Evolutionary conservation across 352 stramenopile genomes (phyloP).

Genomic region (Chrysophaeum taylorii): DNA sequence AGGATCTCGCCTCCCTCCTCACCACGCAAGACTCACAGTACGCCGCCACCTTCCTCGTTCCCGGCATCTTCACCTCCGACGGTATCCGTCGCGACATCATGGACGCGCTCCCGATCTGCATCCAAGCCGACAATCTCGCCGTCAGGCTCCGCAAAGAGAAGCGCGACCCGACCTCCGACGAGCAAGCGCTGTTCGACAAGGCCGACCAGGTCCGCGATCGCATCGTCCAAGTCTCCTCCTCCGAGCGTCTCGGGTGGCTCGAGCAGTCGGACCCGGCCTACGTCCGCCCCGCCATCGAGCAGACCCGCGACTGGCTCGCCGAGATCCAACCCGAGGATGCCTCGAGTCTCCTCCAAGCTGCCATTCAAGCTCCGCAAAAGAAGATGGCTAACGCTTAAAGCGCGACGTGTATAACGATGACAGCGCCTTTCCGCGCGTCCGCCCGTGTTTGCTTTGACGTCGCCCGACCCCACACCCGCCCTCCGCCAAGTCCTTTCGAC

Average conservation of each 20-base stretch:
- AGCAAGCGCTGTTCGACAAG: constrained; percentile 85
- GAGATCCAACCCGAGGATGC: constrained; percentile 35
- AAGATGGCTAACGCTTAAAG: too few relatives aligned
- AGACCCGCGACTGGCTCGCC: constrained; percentile 48
- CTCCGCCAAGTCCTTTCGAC: too few relatives aligned
- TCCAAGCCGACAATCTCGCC: constrained; percentile 83
- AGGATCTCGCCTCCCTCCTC: constrained; percentile 60
- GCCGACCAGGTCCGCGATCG: constrained; percentile 84
- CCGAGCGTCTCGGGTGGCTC: constrained; percentile 69
- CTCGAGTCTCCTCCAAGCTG: too few relatives aligned
- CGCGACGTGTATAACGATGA: too few relatives aligned
- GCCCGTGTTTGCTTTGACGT: too few relatives aligned
- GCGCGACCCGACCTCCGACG: constrained; percentile 73
- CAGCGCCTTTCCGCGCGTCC: too few relatives aligned
- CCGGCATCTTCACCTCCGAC: constrained; percentile 52
- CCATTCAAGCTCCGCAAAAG: too few relatives aligned
- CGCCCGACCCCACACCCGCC: too few relatives aligned
- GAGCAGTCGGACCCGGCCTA: constrained; percentile 65
- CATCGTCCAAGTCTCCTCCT: constrained; percentile 91
- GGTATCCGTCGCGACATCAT: constrained; percentile 50
- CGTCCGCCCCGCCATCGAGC: constrained; percentile 66
- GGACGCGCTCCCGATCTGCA: constrained; percentile 48
- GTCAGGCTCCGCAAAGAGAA: constrained; percentile 81
- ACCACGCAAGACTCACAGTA: constrained; percentile 36
- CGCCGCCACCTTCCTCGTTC: constrained; percentile 11